Percentiles rank a stretch among this genome's conserved stretches.
Conservation (phyloP, 1,284 basidiomycete species). For the Inonotus obliquus region DNA sequence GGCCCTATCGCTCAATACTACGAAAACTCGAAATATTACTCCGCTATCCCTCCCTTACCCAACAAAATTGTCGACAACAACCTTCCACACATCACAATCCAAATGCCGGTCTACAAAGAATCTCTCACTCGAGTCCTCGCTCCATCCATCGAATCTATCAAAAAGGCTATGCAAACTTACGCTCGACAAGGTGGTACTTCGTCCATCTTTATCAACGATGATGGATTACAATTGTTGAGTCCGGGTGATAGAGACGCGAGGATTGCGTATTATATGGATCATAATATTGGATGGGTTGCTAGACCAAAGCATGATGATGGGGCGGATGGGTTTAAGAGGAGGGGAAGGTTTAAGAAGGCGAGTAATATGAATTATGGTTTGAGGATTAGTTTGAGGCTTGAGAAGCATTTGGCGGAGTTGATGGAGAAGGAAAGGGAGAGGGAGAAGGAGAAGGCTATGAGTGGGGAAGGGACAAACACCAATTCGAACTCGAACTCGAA, state of each 20-base stretch:
- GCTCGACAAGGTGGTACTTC: slow-evolving; percentile 79
- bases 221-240: slow-evolving; percentile 62
- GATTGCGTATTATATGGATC: slow-evolving; percentile 70
- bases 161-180: slow-evolving; percentile 84
- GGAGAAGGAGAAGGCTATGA: slow-evolving; percentile 33
- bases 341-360: slow-evolving; percentile 87
- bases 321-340: slow-evolving; percentile 68
- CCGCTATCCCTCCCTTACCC: slow-evolving; percentile 49
- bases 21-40: slow-evolving; percentile 71
- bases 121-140: slow-evolving; percentile 62
- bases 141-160: slow-evolving; percentile 75
- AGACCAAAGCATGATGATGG: slow-evolving; percentile 62
- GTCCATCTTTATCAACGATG: slow-evolving; percentile 72
- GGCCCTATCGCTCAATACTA: slow-evolving; percentile 74
- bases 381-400: slow-evolving; percentile 65
- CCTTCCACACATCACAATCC: slow-evolving; percentile 70
- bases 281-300: slow-evolving; percentile 81
- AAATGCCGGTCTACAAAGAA: slow-evolving; percentile 82
- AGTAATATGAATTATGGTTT: slow-evolving; percentile 88
- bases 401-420: slow-evolving; percentile 55
- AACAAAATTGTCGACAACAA: slow-evolving; percentile 54
- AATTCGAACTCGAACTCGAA: slow-evolving; percentile 17
- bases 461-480: slow-evolving; percentile 30
- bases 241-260: slow-evolving; percentile 61
- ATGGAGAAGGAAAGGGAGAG: slow-evolving; percentile 33